Conservation (phyloP, 805 yeast species). For the Metschnikowia kofuensis region DNA sequence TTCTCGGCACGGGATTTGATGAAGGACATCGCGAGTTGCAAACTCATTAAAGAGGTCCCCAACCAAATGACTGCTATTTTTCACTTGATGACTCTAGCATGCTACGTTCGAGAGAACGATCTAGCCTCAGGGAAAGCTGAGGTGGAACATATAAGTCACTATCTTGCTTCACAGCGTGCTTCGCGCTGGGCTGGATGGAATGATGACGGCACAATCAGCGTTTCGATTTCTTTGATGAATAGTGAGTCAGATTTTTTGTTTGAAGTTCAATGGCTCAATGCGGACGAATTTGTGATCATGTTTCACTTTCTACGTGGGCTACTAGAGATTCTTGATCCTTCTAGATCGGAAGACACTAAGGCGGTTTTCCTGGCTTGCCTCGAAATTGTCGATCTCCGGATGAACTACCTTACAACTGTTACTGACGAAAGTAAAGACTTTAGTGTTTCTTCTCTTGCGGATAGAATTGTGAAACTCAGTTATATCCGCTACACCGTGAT, state of each 20-base stretch:
- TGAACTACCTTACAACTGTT: slow-evolving; percentile 7
- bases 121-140: slow-evolving; percentile 19
- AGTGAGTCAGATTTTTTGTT: slow-evolving; percentile 7
- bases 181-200: slow-evolving; percentile 27
- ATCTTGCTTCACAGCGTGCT: slow-evolving; percentile 19
- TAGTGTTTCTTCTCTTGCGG: slow-evolving; percentile 8
- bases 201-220: slow-evolving; percentile 23
- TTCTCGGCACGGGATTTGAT: slow-evolving; percentile 17
- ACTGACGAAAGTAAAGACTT: slow-evolving; percentile 1
- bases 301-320: slow-evolving; percentile 45
- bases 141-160: slow-evolving; percentile 19
- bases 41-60: slow-evolving; percentile 2
- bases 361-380: slow-evolving; percentile 37
- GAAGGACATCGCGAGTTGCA: slow-evolving; percentile 14
- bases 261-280: slow-evolving; percentile 40
- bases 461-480: slow-evolving; percentile 23
- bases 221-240: slow-evolving; percentile 3
- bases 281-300: slow-evolving; percentile 41
- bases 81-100: slow-evolving; percentile 23
- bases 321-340: slow-evolving; percentile 32
- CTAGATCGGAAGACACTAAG: slow-evolving; percentile 32
- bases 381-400: slow-evolving; percentile 10
- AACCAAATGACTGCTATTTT: slow-evolving; percentile 34
- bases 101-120: slow-evolving; percentile 28
- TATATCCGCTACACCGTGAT: slow-evolving; percentile 23